Base-by-base conservation (phyloP, 331 rosid genomes). In the Pyrus hybrid region DNA sequence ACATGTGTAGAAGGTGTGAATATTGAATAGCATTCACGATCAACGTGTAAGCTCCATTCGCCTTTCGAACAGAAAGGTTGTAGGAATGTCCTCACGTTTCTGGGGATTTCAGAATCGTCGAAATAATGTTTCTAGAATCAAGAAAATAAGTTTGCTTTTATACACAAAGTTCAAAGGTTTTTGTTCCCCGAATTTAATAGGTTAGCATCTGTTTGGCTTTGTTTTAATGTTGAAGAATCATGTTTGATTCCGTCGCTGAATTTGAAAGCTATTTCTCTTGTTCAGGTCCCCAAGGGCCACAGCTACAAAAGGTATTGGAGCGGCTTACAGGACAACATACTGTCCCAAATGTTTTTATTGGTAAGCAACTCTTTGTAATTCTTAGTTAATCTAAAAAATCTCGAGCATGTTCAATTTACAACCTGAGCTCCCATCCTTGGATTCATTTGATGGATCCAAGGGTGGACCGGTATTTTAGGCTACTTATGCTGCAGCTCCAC, bases 201-300 rank as follows among this genome's bases (percentile, higher is more conserved):
- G 25, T 7, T 57, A 13, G 18, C 8, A 5, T 23, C 4, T 61
- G 66, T 25, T 23, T 23, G 33, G 10, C 23, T 8, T 20, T n/a
- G 51, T n/a, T 56, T 4, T n/a, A 75, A n/a, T 30, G 22, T 13
- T 51, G 72, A 64, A 74, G 35, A 53, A 30, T 6, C 58, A 6
- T 18, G 35, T 18, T 73, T 77, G 28, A 72, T 4, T 69, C 41
- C 43, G 3, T 37, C 13, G 13, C 37, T 62, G 8, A 63, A 58
- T 63, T 37, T 0, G 61, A 37, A 21, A 21, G 57, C 14, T 41
- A 5, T 68, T 80, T 75, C 60, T 32, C 57, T 51, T 25, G 60
- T 74, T 64, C 81, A 94, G 99, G 97, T 85, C 86, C 96, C 77
- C 99, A 94, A 85, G 99, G 99, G 78, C 97, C 97, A 18, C 99